phyloP scores from a whole-genome alignment of 2,329 filamentous ascomycete species.

The Fusarium illudens region DNA sequence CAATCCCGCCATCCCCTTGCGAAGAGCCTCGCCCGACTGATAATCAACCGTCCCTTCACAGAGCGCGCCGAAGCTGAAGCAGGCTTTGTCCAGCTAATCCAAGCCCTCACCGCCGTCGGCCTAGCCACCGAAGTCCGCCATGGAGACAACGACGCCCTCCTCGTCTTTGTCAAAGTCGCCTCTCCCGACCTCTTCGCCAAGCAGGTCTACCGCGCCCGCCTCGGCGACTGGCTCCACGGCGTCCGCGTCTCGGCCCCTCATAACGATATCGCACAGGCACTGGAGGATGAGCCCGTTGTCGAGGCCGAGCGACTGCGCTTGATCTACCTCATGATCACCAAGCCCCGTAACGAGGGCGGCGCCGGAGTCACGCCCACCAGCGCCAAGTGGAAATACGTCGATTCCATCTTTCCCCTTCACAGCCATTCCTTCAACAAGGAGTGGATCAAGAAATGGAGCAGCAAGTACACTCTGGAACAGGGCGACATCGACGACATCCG shows the following conservation, averaged over 20 bases:
- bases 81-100: slow-evolving; percentile 80
- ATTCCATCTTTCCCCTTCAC: slow-evolving; percentile 81
- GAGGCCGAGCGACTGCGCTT: slow-evolving; percentile 89
- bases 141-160: slow-evolving; percentile 76
- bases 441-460: slow-evolving; percentile 79
- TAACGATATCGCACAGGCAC: slow-evolving; percentile 72
- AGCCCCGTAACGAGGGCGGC: slow-evolving; percentile 76
- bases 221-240: slow-evolving; percentile 94
- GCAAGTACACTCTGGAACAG: slow-evolving; percentile 72
- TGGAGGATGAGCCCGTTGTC: slow-evolving; percentile 78
- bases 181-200: slow-evolving; percentile 77
- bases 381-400: slow-evolving; percentile 76
- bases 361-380: slow-evolving; percentile 77
- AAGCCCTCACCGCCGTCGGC: slow-evolving; percentile 79
- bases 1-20: background rate
- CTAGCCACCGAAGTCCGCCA: slow-evolving; percentile 87
- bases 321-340: slow-evolving; percentile 85
- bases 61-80: slow-evolving; percentile 75
- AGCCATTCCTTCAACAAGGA: slow-evolving; percentile 77
- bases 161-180: slow-evolving; percentile 84
- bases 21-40: background rate
- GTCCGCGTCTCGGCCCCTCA: slow-evolving; percentile 80
- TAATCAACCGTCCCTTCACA: slow-evolving; percentile 45
- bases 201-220: slow-evolving; percentile 85
- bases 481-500: slow-evolving; percentile 77